These are phyloP conservation scores for Neofusicoccum umdonicola DNA, from an alignment of 2,329 filamentous ascomycete genomes.

Conservation along the genomic window DNA sequence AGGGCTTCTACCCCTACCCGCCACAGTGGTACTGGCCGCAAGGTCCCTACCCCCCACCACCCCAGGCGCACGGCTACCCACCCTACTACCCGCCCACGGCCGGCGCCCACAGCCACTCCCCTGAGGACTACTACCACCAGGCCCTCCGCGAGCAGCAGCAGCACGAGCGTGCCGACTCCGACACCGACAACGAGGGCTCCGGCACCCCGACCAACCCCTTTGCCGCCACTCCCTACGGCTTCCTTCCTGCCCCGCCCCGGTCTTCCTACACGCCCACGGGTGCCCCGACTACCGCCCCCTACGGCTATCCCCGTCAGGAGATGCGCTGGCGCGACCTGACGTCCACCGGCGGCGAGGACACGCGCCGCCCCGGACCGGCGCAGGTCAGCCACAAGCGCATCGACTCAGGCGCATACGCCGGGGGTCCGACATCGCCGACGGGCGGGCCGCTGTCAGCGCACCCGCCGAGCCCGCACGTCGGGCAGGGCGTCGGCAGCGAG, in stretches of 20 bases:
- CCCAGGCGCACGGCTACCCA: neutral
- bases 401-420: neutral
- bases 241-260: neutral
- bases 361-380: neutral
- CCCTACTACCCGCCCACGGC: neutral
- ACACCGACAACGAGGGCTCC: neutral
- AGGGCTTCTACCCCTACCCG: slow-evolving; percentile 8
- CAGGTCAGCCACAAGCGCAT: neutral
- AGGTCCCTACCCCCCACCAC: neutral
- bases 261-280: neutral
- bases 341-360: neutral
- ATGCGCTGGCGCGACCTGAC: slow-evolving; percentile 12
- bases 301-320: neutral
- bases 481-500: too few relatives aligned
- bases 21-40: neutral
- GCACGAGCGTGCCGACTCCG: neutral
- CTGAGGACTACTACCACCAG: slow-evolving; percentile 13
- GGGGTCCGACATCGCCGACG: neutral
- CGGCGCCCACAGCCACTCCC: neutral
- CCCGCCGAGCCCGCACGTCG: too few relatives aligned
- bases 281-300: neutral
- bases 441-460: neutral
- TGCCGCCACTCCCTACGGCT: neutral
- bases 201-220: neutral
- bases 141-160: slow-evolving; percentile 7